Base-by-base conservation (phyloP, 2,329 filamentous ascomycete genomes). In the Rhexocercosporidium sp. region DNA sequence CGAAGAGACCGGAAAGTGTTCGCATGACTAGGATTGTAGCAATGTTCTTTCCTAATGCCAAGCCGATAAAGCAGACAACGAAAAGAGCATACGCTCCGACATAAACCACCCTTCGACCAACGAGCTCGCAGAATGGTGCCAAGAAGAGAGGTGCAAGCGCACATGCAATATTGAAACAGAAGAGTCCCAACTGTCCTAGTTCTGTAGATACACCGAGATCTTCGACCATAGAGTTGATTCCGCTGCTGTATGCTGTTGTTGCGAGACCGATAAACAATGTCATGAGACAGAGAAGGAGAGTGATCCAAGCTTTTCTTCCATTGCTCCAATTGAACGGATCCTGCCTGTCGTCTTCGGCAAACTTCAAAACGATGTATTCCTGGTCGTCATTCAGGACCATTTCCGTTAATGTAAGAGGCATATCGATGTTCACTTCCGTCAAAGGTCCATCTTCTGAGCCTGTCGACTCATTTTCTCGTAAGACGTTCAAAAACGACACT, bases 41-140 rank as follows among this genome's bases (percentile, higher is more conserved):
- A 74, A 94, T 90, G 75, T 89, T 92, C 27, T 83, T 76, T 67
- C 92, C 87, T 72, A 92, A 94, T 1, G 96, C 77, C n/a, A 90
- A 75, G 0, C 93, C 93, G 8, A 92, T 78, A 51, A 71, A 77
- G 0, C 78, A 73, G 0, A 76, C 66, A 12, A 76, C 75, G 61
- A 87, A 78, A 8, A 75, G 67, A 0, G 76, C 71, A 0, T 78
- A 79, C 18, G 92, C 90, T 1, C 83, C 82, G 34, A 94, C 83
- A 73, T 97, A 95, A 49, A 96, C 91, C 0, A 93, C 92, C 62
- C 92, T 88, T 7, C 94, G 87, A 6, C 94, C 94, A 77, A 95
- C 93, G 75, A 96, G 90, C 79, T 97, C 94, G 2, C 90, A 93
- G 71, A 97, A 90, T 0, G 94, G 94, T 0, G 94, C 94, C 0